Conservation (phyloP, 2,329 filamentous ascomycete species). For the Aureobasidium mangrovei region DNA sequence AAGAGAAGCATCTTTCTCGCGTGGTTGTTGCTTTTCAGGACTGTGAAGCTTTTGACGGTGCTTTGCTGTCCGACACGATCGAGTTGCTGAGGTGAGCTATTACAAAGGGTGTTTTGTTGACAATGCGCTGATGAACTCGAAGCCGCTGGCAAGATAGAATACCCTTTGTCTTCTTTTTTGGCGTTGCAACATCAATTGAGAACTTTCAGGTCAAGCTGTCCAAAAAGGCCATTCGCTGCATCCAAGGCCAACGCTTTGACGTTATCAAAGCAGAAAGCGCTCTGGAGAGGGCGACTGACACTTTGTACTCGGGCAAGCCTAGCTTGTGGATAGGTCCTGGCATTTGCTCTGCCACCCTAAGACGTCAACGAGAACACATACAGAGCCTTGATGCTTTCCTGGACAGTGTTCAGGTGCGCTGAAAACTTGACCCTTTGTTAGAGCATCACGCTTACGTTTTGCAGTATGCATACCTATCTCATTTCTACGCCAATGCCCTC, state of each 20-base stretch:
- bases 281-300: constrained; percentile 63
- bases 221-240: constrained; percentile 56
- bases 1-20: constrained; percentile 44
- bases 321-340: constrained; percentile 55
- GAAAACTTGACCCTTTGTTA: background rate
- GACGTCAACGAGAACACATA: constrained; percentile 67
- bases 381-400: constrained; percentile 66
- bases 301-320: constrained; percentile 48
- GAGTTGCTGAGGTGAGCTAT: constrained; percentile 53
- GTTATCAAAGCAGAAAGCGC: constrained; percentile 64
- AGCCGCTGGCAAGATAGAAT: constrained; percentile 66
- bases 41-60: constrained; percentile 70
- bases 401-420: constrained; percentile 55
- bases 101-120: background rate
- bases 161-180: constrained; percentile 67
- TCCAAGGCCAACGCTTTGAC: constrained; percentile 67
- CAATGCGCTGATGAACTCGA: constrained; percentile 21
- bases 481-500: constrained; percentile 71
- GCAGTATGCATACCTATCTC: constrained; percentile 77
- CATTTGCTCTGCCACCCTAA: constrained; percentile 55
- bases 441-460: constrained; percentile 4
- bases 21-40: constrained; percentile 70
- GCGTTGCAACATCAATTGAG: constrained; percentile 73
- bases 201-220: constrained; percentile 67
- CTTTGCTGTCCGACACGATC: constrained; percentile 62